phyloP scores from a whole-genome alignment of 1,284 basidiomycete genomes.

The Trametes sp. region DNA sequence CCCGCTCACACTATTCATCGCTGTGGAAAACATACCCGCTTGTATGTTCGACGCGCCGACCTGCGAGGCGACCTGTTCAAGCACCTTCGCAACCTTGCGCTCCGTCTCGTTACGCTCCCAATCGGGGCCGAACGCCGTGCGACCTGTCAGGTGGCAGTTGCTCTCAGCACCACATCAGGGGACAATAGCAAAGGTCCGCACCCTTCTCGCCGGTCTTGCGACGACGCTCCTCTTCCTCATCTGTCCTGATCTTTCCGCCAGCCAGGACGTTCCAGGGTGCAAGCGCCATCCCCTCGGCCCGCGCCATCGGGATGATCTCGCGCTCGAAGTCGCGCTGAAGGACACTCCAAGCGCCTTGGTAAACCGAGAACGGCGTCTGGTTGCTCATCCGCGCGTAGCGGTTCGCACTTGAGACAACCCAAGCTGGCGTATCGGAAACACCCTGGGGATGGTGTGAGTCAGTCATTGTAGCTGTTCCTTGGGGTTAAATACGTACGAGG shows the following conservation, averaged over 20 bases:
- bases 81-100: constrained; percentile 30
- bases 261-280: constrained; percentile 3
- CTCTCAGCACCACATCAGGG: neutral
- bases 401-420: constrained; percentile 60
- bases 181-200: neutral
- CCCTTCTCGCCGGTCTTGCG: constrained; percentile 30
- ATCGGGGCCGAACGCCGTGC: constrained; percentile 10
- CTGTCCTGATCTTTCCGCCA: constrained; percentile 37
- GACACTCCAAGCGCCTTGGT: constrained; percentile 62
- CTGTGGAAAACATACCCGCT: constrained; percentile 41
- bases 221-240: constrained; percentile 36
- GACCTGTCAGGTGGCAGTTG: constrained; percentile 4
- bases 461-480: too few species aligned
- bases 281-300: constrained; percentile 2
- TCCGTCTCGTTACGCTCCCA: constrained; percentile 37
- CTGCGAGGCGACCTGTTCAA: constrained; percentile 36
- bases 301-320: constrained; percentile 10
- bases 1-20: neutral
- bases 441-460: neutral
- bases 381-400: constrained; percentile 55
- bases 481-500: constrained; percentile 41
- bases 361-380: constrained; percentile 60
- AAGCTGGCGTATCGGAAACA: constrained; percentile 55
- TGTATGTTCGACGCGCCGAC: constrained; percentile 31
- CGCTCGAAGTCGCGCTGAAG: constrained; percentile 28